Conservation (phyloP, 352 stramenopile genomes). For the Phytophthora kernoviae region DNA sequence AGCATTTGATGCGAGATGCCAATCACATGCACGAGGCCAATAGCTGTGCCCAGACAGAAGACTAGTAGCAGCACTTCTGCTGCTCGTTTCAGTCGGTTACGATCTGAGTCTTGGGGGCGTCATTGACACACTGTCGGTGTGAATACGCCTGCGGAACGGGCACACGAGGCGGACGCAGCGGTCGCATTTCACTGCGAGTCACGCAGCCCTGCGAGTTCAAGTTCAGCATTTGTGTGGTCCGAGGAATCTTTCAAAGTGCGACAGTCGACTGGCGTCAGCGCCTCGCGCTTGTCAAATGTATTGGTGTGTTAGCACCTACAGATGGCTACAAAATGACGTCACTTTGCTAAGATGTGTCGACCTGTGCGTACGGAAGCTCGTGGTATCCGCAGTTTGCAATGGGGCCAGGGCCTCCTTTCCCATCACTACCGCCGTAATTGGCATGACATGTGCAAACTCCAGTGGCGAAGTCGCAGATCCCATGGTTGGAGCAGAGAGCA, state of each 20-base stretch:
- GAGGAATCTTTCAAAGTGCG: slow-evolving; percentile 13
- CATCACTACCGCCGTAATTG: slow-evolving; percentile 75
- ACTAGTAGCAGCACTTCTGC: slow-evolving; percentile 33
- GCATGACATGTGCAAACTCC: slow-evolving; percentile 64
- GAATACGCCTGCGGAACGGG: slow-evolving; percentile 18
- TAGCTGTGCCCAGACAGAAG: slow-evolving; percentile 40
- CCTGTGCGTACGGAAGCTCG: slow-evolving; percentile 28
- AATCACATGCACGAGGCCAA: slow-evolving; percentile 48
- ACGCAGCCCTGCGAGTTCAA: slow-evolving; percentile 20
- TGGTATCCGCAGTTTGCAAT: slow-evolving; percentile 83
- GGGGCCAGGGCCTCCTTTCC: slow-evolving; percentile 60
- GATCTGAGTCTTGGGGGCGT: slow-evolving; percentile 1
- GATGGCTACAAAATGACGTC: slow-evolving; percentile 7
- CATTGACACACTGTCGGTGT: slow-evolving; percentile 13
- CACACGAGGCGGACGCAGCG: slow-evolving; percentile 26
- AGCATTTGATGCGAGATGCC: slow-evolving; percentile 46
- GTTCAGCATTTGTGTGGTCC: slow-evolving; percentile 9
- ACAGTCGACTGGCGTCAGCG: slow-evolving; percentile 24
- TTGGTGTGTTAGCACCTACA: slow-evolving; percentile 8
- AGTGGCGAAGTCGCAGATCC: slow-evolving; percentile 65
- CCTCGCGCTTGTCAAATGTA: slow-evolving; percentile 24
- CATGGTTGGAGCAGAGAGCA: slow-evolving; percentile 79
- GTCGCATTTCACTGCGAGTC: slow-evolving; percentile 17
- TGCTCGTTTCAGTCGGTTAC: slow-evolving; percentile 10
- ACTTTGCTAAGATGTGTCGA: background rate